Conservation (phyloP, 2,329 filamentous ascomycete species). For the Anthostomella pinea region DNA sequence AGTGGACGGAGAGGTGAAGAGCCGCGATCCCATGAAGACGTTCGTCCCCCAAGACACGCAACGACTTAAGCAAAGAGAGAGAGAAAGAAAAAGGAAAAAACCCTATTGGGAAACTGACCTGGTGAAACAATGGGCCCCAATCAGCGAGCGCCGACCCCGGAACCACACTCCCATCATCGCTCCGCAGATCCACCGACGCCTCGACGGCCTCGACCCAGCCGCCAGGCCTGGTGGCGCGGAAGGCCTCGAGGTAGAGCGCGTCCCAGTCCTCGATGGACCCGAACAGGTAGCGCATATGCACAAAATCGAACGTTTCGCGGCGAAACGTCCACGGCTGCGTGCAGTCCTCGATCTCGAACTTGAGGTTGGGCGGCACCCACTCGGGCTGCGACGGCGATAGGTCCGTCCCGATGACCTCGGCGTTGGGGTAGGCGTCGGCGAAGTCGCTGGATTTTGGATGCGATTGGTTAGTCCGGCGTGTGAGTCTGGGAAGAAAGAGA, state of each 20-base stretch:
- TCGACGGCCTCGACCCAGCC: constrained; percentile 17
- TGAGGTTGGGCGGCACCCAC: constrained; percentile 57
- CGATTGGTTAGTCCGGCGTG: constrained; percentile 3
- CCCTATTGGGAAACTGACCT: constrained; percentile 42
- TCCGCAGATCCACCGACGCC: constrained; percentile 16
- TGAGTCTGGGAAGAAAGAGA: not conserved
- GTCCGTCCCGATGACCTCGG: constrained; percentile 51
- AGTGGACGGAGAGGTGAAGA: too few relatives aligned
- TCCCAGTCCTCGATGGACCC: constrained; percentile 53
- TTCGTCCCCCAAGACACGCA: too few relatives aligned
- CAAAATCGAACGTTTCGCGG: constrained; percentile 46
- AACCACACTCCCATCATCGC: constrained; percentile 18
- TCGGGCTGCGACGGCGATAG: constrained; percentile 57
- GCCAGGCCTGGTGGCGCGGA: constrained; percentile 45
- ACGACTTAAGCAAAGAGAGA: not conserved
- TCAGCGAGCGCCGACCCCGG: constrained; percentile 17
- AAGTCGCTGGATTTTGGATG: constrained; percentile 42
- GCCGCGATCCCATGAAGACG: too few relatives aligned
- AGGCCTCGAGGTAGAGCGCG: constrained; percentile 47
- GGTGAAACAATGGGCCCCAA: constrained; percentile 30
- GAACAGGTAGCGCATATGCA: constrained; percentile 53
- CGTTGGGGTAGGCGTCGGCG: constrained; percentile 42
- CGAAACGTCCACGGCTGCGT: constrained; percentile 46
- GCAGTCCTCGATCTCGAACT: constrained; percentile 62
- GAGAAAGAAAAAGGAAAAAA: not conserved